A percentile compares a stretch with the other conserved stretches of the same genome.
Conservation (phyloP, 768 basidiomycete genomes). For the Arthromyces matolae region DNA sequence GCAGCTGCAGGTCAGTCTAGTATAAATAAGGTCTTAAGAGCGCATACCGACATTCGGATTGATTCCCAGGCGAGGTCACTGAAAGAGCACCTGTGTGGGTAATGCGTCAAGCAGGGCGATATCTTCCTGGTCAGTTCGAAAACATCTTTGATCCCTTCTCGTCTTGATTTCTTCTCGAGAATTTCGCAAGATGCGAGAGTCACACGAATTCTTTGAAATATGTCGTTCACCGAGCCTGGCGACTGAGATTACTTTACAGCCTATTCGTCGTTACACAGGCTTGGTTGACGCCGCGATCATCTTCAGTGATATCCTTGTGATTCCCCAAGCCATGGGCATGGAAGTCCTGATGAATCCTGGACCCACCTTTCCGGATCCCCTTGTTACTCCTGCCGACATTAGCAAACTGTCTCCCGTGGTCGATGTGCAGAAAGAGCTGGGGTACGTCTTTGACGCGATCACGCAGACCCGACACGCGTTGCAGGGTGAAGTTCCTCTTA, state of each 20-base stretch:
- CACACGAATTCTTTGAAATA: constrained; percentile 92
- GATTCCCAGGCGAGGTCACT: constrained; percentile 64
- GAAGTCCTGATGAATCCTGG: constrained; percentile 91
- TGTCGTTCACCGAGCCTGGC: constrained; percentile 92
- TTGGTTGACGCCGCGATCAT: constrained; percentile 95
- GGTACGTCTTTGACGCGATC: constrained; percentile 92
- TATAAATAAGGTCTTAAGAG: background rate
- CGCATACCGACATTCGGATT: background rate
- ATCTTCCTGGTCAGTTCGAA: constrained; percentile 75
- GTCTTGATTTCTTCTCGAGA: constrained; percentile 44
- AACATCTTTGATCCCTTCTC: constrained; percentile 4
- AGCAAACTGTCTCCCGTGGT: constrained; percentile 56
- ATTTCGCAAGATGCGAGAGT: constrained; percentile 81
- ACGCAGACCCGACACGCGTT: constrained; percentile 77
- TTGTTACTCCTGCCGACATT: constrained; percentile 73
- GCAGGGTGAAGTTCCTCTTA: constrained; percentile 87
- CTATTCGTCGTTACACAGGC: constrained; percentile 82
- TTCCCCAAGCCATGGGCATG: constrained; percentile 98
- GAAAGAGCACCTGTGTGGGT: constrained; percentile 97
- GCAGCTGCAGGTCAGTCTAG: constrained; percentile 70
- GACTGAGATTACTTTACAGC: constrained; percentile 87
- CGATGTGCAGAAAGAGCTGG: constrained; percentile 78
- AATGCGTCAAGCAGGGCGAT: constrained; percentile 95
- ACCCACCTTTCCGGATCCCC: constrained; percentile 84
- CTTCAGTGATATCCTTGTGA: constrained; percentile 96